Evolutionary conservation across 129 eudicot species (phyloP).

Genomic region (Chrysanthemum makinoi): DNA sequence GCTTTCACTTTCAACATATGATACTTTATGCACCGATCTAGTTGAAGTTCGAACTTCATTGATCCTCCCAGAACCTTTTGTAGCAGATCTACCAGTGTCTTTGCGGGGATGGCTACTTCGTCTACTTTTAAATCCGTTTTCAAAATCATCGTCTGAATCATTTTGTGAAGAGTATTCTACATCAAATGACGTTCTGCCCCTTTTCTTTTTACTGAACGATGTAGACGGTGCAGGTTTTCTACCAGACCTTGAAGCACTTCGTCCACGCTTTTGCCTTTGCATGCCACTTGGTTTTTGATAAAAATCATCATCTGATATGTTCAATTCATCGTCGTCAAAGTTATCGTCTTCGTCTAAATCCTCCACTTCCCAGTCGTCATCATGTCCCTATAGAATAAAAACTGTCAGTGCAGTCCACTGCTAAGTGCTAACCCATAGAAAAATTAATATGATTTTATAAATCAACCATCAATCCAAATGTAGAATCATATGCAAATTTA

Average conservation of each 20-base stretch:
- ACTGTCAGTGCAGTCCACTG: background rate
- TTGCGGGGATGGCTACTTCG: conserved; percentile 46
- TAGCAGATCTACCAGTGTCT: conserved; percentile 41
- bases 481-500: background rate
- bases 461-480: background rate
- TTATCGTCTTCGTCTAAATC: conserved; percentile 75
- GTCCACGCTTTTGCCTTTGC: conserved; percentile 54
- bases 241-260: conserved; percentile 40
- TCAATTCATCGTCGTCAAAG: conserved; percentile 68
- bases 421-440: background rate
- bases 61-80: conserved; percentile 47
- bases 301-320: conserved; percentile 71
- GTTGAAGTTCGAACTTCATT: conserved; percentile 76
- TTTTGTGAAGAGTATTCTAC: conserved; percentile 72
- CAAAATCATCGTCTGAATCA: conserved; percentile 68
- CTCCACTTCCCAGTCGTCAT: conserved; percentile 84
- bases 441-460: background rate
- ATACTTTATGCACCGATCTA: conserved; percentile 86
- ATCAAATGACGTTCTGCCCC: conserved; percentile 56
- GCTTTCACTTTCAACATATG: conserved; percentile 92
- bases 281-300: conserved; percentile 59
- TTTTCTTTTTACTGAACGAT: conserved; percentile 52
- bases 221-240: conserved; percentile 49
- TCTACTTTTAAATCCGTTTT: conserved; percentile 56
- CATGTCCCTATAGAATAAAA: conserved; percentile 43